Conservation (phyloP, 2,329 filamentous ascomycete species). For the Fusarium setosum region DNA sequence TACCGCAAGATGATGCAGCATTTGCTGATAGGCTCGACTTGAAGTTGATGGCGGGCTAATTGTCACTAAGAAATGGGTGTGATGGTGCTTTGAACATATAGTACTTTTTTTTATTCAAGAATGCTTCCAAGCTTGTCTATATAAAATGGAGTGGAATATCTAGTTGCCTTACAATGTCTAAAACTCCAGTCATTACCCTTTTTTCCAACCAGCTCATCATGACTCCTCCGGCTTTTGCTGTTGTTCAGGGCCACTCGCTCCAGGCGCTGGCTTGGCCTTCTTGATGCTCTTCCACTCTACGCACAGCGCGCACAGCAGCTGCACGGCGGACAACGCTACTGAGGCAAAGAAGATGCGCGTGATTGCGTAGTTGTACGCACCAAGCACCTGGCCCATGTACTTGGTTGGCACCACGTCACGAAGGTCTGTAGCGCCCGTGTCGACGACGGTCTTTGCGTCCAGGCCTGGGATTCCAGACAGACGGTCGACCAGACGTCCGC, state of each 20-base stretch:
- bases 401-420: constrained; percentile 61
- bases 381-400: constrained; percentile 64
- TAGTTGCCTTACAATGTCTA: neutral
- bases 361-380: constrained; percentile 74
- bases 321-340: constrained; percentile 65
- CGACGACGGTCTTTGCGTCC: constrained; percentile 55
- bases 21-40: constrained; percentile 10
- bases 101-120: neutral
- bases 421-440: constrained; percentile 70
- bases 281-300: constrained; percentile 79
- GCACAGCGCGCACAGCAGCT: constrained; percentile 66
- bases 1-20: neutral
- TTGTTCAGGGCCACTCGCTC: neutral
- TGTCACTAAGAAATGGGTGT: neutral
- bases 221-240: constrained; percentile 22
- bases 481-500: constrained; percentile 55
- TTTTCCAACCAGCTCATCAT: constrained; percentile 16
- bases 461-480: constrained; percentile 56
- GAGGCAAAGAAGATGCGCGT: constrained; percentile 72
- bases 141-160: neutral
- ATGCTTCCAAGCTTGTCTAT: neutral
- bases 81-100: neutral
- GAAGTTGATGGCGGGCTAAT: constrained; percentile 4
- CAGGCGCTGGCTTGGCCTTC: constrained; percentile 49
- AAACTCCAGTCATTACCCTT: neutral